Conservation (phyloP, 352 stramenopile species). For the Globisporangium nodosum region DNA sequence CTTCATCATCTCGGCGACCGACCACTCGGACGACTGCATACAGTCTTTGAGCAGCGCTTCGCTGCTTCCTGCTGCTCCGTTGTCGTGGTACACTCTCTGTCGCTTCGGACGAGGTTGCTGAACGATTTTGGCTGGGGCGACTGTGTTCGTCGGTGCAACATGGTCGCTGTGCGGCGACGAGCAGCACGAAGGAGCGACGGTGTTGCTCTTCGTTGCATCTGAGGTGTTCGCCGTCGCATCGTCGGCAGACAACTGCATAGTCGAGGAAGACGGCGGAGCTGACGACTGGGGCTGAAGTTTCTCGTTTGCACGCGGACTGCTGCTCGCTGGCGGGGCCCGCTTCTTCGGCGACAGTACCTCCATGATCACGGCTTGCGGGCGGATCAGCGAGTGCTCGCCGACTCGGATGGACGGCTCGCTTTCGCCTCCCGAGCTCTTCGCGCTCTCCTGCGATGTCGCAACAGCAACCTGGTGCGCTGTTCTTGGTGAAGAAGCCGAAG, state of each 20-base stretch:
- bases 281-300: too few relatives aligned
- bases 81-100: constrained; percentile 6
- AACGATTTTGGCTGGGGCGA: background rate
- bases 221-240: too few relatives aligned
- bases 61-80: background rate
- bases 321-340: background rate
- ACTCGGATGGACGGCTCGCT: background rate
- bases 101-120: constrained; percentile 11
- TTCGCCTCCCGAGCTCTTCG: background rate
- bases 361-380: constrained; percentile 8
- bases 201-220: background rate
- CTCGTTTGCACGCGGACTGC: background rate
- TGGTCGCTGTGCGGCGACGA: background rate
- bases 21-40: constrained; percentile 20
- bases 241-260: background rate
- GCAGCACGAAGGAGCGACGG: background rate
- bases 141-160: background rate
- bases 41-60: background rate
- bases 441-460: background rate
- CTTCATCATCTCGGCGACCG: constrained; percentile 30
- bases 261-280: too few relatives aligned
- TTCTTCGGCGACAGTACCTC: constrained; percentile 9
- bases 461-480: background rate
- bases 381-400: constrained; percentile 1
- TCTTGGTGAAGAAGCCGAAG: background rate